Evolutionary conservation across 1,139 yeast species (phyloP), one percentile per base, ranked within the genome.

Genomic region (Lodderomyces metapsilosis): DNA sequence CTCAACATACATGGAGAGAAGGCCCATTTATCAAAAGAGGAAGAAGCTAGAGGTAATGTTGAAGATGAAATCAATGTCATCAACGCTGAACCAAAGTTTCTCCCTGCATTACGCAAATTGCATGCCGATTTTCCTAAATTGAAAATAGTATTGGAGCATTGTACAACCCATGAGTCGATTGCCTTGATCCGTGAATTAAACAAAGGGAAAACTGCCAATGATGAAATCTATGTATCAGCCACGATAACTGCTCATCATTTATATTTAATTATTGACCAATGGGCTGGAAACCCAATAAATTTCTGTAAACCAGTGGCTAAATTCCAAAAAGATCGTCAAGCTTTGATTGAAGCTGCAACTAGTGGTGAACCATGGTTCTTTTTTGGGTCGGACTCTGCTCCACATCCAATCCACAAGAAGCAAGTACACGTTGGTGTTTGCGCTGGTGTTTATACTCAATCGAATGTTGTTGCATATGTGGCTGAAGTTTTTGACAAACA

Each of bases 301-400:
- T 92, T 84, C 65, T 92, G 99, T 71, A 92, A 94, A 62, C 99
- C 98, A 7, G 98, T 92, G 37, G 98, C 98, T 27, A 92, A 92
- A 61, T 70, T 91, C 32, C 97, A 98, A 21, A 73, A 69, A 23
- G 98, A 92, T 58, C 79, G 86, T 54, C 71, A 80, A 41, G 92
- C 96, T 1, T 68, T 92, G 41, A 76, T 92, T 10, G 74, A 71
- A 31, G 98, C 98, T 27, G 98, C 98, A 2, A 84, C 88, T 9
- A 82, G 94, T 1, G 98, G 98, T 7, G 82, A 85, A 52, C 88
- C 95, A 40, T 91, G 84, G 73, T 94, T 91, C 64, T 88, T 92
- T 68, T 91, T 91, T 57, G 99, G 99, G 4, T 87, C 96, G 2
- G 99, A 92, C 62, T 87, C 96, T 21, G 98, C 98, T 15, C 98